phyloP scores from a whole-genome alignment of 116 monocot species.

The Cymodocea nodosa region DNA sequence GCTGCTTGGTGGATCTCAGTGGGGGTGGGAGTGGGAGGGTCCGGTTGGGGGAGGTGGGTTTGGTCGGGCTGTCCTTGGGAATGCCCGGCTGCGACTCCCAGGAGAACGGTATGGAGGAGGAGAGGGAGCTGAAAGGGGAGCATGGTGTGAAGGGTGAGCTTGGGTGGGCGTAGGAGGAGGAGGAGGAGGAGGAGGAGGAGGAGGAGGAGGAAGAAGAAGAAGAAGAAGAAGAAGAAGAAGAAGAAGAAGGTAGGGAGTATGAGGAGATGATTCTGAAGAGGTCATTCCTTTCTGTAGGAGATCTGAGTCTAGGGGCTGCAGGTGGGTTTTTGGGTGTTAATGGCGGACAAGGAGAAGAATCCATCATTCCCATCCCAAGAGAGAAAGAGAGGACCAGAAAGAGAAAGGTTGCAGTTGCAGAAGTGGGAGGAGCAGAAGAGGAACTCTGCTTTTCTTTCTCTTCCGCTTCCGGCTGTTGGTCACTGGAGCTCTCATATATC shows the following conservation, averaged over 20 bases:
- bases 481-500: too few species aligned
- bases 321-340: neutral
- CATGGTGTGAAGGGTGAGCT: neutral
- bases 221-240: neutral
- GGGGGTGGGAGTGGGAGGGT: constrained; percentile 12
- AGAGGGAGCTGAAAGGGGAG: neutral
- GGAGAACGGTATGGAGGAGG: constrained; percentile 14
- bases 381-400: neutral
- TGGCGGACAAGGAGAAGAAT: neutral
- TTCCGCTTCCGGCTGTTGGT: too few species aligned
- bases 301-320: neutral
- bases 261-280: neutral
- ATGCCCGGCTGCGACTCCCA: constrained; percentile 16
- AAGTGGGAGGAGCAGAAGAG: too few species aligned
- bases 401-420: neutral
- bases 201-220: neutral
- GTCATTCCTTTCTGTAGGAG: neutral
- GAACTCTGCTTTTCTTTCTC: too few species aligned
- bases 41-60: neutral
- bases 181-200: neutral
- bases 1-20: neutral
- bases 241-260: neutral
- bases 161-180: neutral
- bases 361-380: neutral
- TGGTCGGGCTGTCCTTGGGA: constrained; percentile 5